Evolutionary conservation across 2,329 filamentous ascomycete genomes (phyloP).

Genomic region (Epichloe gansuensis): DNA sequence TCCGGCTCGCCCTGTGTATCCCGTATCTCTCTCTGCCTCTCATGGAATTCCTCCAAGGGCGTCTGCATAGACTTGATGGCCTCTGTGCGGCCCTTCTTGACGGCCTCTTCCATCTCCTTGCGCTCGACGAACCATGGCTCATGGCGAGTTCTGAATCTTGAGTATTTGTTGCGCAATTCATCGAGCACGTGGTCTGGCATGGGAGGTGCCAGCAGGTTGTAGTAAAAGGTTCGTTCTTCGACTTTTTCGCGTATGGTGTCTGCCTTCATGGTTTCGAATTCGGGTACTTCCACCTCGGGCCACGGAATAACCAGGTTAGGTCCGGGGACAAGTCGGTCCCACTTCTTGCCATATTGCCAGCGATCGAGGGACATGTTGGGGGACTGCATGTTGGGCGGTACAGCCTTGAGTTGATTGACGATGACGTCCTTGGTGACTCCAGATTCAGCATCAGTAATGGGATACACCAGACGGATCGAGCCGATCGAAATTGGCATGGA

Average conservation of each 20-base stretch:
- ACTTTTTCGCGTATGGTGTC: constrained; percentile 71
- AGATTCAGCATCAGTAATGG: constrained; percentile 53
- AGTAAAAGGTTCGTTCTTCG: constrained; percentile 62
- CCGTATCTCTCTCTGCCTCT: constrained; percentile 37
- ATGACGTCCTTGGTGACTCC: constrained; percentile 59
- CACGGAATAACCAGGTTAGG: constrained; percentile 64
- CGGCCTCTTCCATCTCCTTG: constrained; percentile 46
- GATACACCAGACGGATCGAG: constrained; percentile 69
- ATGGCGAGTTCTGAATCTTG: constrained; percentile 68
- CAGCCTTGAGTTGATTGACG: constrained; percentile 54
- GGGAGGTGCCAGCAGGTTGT: constrained; percentile 63
- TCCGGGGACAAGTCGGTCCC: constrained; percentile 52
- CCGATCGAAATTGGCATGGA: constrained; percentile 47
- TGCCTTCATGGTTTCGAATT: constrained; percentile 38
- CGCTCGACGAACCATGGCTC: constrained; percentile 57
- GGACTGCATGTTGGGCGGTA: constrained; percentile 33
- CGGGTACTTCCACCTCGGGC: constrained; percentile 44
- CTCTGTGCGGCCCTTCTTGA: constrained; percentile 23
- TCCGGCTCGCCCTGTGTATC: constrained; percentile 41
- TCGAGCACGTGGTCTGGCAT: constrained; percentile 70
- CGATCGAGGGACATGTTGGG: constrained; percentile 28
- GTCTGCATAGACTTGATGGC: constrained; percentile 32
- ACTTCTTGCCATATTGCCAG: constrained; percentile 28
- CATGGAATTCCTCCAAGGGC: constrained; percentile 47
- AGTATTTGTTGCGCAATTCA: constrained; percentile 75